Evolutionary conservation across 2,329 filamentous ascomycete genomes (phyloP).

Genomic region (Ophiostoma sp.): DNA sequence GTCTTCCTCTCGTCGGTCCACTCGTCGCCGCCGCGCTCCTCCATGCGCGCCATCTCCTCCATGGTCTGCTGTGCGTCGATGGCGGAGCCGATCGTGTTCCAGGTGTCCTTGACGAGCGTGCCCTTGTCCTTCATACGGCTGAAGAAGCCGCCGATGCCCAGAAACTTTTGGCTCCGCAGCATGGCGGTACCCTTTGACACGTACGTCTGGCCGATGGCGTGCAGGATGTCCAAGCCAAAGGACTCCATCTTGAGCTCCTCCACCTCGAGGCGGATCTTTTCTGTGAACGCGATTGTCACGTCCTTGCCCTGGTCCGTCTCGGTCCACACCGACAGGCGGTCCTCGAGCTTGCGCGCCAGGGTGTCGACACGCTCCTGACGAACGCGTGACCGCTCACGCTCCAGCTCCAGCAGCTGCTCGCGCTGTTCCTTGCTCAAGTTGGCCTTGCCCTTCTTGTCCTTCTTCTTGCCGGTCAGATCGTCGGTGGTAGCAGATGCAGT

Average conservation of each 20-base stretch:
- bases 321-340: constrained; percentile 90
- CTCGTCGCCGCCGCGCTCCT: constrained; percentile 89
- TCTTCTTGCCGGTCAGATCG: constrained; percentile 55
- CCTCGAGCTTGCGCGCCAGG: constrained; percentile 75
- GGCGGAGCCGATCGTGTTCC: constrained; percentile 93
- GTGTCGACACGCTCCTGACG: constrained; percentile 83
- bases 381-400: constrained; percentile 74
- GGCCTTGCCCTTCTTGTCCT: constrained; percentile 65
- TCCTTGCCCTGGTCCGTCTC: constrained; percentile 87
- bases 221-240: constrained; percentile 91
- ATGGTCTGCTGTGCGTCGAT: constrained; percentile 98
- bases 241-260: constrained; percentile 99
- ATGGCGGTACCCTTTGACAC: constrained; percentile 79
- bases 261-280: constrained; percentile 89
- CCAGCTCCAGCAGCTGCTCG: constrained; percentile 83
- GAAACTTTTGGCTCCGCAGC: constrained; percentile 92
- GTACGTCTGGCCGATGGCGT: constrained; percentile 90
- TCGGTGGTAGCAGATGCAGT: background rate
- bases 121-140: constrained; percentile 93
- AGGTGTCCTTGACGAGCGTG: constrained; percentile 93
- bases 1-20: constrained; percentile 97
- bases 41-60: constrained; percentile 96
- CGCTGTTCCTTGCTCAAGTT: constrained; percentile 85
- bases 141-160: constrained; percentile 94
- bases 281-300: constrained; percentile 83